A percentile compares a stretch with the other conserved stretches of the same genome.
Conservation (phyloP, 805 yeast species). For the Suhomyces emberorum region DNA sequence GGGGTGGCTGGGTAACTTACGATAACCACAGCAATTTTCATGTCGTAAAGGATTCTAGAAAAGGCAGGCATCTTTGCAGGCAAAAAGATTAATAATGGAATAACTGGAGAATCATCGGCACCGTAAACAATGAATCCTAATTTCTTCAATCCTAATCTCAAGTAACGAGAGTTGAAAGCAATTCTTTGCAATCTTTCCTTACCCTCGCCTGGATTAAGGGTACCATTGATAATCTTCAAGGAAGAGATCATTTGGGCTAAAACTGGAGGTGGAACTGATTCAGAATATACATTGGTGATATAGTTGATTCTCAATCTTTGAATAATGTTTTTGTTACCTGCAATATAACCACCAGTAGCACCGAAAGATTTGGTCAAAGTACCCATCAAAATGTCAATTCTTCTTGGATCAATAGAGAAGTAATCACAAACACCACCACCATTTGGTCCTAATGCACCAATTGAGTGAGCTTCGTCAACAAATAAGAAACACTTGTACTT, state of each 20-base stretch:
- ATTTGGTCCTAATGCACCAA: slow-evolving; percentile 95
- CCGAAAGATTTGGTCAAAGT: slow-evolving; percentile 97
- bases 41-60: slow-evolving; percentile 73
- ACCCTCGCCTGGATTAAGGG: slow-evolving; percentile 89
- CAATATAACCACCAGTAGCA: slow-evolving; percentile 97
- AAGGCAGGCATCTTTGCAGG: slow-evolving; percentile 95
- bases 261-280: slow-evolving; percentile 88
- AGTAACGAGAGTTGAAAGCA: slow-evolving; percentile 92
- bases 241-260: slow-evolving; percentile 83
- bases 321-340: slow-evolving; percentile 67
- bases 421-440: slow-evolving; percentile 97
- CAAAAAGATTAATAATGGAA: slow-evolving; percentile 80
- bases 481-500: slow-evolving; percentile 87
- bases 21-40: slow-evolving; percentile 88
- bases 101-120: slow-evolving; percentile 93
- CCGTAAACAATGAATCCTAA: slow-evolving; percentile 94
- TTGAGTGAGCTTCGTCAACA: slow-evolving; percentile 97
- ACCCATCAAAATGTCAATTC: slow-evolving; percentile 91
- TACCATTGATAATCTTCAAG: slow-evolving; percentile 74
- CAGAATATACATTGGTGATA: slow-evolving; percentile 74
- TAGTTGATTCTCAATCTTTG: slow-evolving; percentile 72
- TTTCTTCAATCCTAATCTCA: slow-evolving; percentile 85
- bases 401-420: slow-evolving; percentile 72
- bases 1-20: slow-evolving; percentile 99
- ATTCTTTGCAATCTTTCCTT: slow-evolving; percentile 84